Evolutionary conservation across 179 eudicot species (phyloP).

Genomic region (Silene coronaria): DNA sequence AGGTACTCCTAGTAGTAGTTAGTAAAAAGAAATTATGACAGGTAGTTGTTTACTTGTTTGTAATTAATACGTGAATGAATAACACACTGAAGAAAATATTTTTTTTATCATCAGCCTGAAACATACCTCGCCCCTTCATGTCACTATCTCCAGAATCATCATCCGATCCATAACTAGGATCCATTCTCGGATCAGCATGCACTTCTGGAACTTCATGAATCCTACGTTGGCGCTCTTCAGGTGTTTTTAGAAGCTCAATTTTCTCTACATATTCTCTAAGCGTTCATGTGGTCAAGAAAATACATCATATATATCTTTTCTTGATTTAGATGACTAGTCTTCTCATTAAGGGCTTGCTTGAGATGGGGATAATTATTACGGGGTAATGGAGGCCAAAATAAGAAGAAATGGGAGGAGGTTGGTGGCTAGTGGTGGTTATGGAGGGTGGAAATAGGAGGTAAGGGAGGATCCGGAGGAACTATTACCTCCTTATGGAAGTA

Average conservation of each 20-base stretch:
- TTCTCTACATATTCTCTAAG: conserved; percentile 93
- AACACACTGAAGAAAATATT: neutral
- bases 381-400: no score
- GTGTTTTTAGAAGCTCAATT: conserved; percentile 72
- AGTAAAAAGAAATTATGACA: neutral
- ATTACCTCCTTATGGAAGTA: no score
- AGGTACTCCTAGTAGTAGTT: neutral
- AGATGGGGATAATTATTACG: no score
- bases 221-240: conserved; percentile 83
- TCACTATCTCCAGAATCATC: conserved; percentile 58
- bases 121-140: conserved; percentile 57
- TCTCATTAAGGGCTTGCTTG: neutral
- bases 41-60: neutral
- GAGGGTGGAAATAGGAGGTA: no score
- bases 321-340: neutral
- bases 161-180: conserved; percentile 78
- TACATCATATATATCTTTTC: neutral
- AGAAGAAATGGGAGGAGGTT: no score
- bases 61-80: neutral
- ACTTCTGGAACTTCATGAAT: conserved; percentile 77
- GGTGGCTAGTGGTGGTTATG: no score
- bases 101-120: neutral
- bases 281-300: conserved; percentile 48
- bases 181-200: conserved; percentile 95
- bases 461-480: no score